Percentiles rank a stretch among this genome's conserved stretches.
These are phyloP conservation scores for Erysimum cheiri DNA, from an alignment of 441 rosid species.

Conservation along the genomic window DNA sequence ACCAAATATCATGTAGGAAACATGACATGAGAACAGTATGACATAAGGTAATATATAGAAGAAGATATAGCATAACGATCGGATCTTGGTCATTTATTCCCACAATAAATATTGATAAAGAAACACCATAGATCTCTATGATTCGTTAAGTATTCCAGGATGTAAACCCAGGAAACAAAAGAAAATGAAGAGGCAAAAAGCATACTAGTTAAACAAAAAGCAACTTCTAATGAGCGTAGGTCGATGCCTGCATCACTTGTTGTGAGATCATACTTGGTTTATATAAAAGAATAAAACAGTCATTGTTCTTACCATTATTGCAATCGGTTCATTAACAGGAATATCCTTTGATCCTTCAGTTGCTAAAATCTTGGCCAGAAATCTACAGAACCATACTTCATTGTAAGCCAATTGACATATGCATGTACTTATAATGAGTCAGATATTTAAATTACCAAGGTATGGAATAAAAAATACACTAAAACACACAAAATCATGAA, in stretches of 20 bases:
- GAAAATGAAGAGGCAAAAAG: conserved; percentile 34
- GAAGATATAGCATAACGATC: conserved; percentile 22
- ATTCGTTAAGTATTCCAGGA: conserved; percentile 21
- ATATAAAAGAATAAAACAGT: conserved; percentile 19
- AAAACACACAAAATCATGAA: conserved; percentile 23
- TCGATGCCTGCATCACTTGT: conserved; percentile 22
- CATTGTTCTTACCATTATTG: conserved; percentile 66
- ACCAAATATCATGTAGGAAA: conserved; percentile 15
- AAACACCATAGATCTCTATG: conserved; percentile 18
- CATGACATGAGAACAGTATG: conserved; percentile 36
- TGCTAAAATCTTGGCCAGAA: conserved; percentile 84
- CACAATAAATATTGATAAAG: conserved; percentile 21
- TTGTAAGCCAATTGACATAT: conserved; percentile 37
- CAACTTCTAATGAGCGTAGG: conserved; percentile 10
- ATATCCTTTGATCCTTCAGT: conserved; percentile 95
- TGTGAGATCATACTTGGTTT: conserved; percentile 25
- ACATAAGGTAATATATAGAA: conserved; percentile 26
- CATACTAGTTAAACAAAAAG: conserved; percentile 18
- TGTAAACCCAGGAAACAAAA: conserved; percentile 24
- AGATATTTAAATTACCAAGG: conserved; percentile 27
- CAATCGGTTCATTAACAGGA: conserved; percentile 89
- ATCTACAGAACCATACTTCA: conserved; percentile 55
- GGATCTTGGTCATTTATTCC: conserved; percentile 14
- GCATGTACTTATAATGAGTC: conserved; percentile 14
- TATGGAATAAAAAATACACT: conserved; percentile 9